phyloP scores from a whole-genome alignment of 495 filamentous ascomycete species.

The Daldinia decipiens region DNA sequence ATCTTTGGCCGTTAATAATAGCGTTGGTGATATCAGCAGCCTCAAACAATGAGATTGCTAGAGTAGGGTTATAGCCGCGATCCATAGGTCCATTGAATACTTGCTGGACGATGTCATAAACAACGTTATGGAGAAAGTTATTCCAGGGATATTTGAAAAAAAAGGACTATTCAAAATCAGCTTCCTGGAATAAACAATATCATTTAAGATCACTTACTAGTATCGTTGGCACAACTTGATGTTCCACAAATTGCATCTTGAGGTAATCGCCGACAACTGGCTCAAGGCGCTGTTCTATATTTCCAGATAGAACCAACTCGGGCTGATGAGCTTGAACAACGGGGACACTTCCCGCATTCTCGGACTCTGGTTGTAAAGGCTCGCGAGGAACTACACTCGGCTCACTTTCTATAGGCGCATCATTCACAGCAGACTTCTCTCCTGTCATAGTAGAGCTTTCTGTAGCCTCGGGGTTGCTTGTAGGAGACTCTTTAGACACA shows the following conservation, averaged over 20 bases:
- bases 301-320: constrained; percentile 6
- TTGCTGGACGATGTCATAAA: constrained; percentile 99
- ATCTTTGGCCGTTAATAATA: constrained; percentile 88
- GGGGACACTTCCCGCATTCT: not conserved
- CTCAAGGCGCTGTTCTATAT: constrained; percentile 42
- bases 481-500: not conserved
- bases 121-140: constrained; percentile 99
- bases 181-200: not conserved
- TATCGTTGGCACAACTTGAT: constrained; percentile 94
- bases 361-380: constrained; percentile 1
- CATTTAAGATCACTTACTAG: constrained; percentile 67
- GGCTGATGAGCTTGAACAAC: constrained; percentile 34
- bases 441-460: not conserved
- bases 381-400: not conserved
- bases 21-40: constrained; percentile 87
- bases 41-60: constrained; percentile 95
- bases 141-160: constrained; percentile 99
- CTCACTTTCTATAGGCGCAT: constrained; percentile 1
- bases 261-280: constrained; percentile 97
- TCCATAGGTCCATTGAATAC: constrained; percentile 99
- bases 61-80: constrained; percentile 87
- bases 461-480: not conserved
- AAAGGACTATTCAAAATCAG: constrained; percentile 62
- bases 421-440: not conserved
- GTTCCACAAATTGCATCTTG: constrained; percentile 96